Evolutionary conservation across 305 asterid species (phyloP).

Genomic region (Fraxinus floribunda): DNA sequence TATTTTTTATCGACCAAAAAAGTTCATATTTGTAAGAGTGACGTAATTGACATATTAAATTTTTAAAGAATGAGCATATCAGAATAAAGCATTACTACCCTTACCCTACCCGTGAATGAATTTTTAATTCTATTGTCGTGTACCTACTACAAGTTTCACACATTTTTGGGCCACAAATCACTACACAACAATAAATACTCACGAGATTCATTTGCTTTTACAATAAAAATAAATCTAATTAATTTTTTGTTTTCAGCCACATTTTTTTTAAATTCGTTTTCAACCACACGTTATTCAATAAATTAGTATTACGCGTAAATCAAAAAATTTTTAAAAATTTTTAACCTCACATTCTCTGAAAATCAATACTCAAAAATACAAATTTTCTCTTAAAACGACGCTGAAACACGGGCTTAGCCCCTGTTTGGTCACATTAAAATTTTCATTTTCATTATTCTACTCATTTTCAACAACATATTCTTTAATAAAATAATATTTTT

Average conservation of each 20-base stretch:
- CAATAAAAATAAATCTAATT: slow-evolving; percentile 8
- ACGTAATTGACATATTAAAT: not conserved
- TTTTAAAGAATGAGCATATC: not conserved
- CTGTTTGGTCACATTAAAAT: no score
- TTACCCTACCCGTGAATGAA: slow-evolving; percentile 38
- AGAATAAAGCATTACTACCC: not conserved
- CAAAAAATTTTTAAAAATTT: no score
- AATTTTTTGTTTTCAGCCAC: not conserved
- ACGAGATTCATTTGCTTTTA: slow-evolving; percentile 44
- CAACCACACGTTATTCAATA: no score
- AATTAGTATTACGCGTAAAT: no score
- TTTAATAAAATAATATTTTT: no score
- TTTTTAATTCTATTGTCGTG: slow-evolving; percentile 29
- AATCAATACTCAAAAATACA: no score
- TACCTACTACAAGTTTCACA: slow-evolving; percentile 13
- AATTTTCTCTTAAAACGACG: no score
- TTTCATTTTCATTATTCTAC: no score
- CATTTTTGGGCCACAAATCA: slow-evolving; percentile 43
- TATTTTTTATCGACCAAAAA: not conserved
- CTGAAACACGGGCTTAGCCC: no score
- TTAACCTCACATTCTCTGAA: no score
- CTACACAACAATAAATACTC: slow-evolving; percentile 59
- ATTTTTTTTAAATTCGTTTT: no score
- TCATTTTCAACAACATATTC: no score
- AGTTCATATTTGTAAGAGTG: not conserved